phyloP scores from a whole-genome alignment of 495 filamentous ascomycete genomes.

The Aspergillus carlsbadensis region DNA sequence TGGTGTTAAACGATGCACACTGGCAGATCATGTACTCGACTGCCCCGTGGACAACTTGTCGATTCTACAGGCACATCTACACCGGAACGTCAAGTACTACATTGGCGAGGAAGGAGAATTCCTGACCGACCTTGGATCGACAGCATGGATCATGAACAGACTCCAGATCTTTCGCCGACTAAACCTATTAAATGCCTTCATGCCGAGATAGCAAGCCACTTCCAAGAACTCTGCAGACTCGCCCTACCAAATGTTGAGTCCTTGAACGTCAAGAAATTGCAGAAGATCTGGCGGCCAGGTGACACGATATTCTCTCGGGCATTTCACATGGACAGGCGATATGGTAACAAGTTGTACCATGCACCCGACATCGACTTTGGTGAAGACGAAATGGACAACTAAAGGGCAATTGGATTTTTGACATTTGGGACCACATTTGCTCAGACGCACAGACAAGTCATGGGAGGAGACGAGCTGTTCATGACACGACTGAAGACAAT shows the following conservation, averaged over 20 bases:
- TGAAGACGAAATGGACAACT: slow-evolving; percentile 1
- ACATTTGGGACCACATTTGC: slow-evolving; percentile 1
- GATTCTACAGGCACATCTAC: slow-evolving; percentile 3
- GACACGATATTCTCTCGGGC: slow-evolving; percentile 3
- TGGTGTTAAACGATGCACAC: neutral
- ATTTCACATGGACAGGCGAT: slow-evolving; percentile 4
- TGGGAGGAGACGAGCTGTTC: slow-evolving; percentile 1
- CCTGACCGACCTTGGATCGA: neutral
- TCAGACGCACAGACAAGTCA: slow-evolving; percentile 6
- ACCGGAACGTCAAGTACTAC: slow-evolving; percentile 6
- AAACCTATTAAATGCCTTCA: slow-evolving; percentile 4
- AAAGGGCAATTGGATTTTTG: slow-evolving; percentile 1
- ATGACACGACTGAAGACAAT: slow-evolving; percentile 5
- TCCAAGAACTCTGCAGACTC: neutral
- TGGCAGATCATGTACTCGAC: slow-evolving; percentile 9
- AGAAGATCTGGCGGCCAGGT: neutral
- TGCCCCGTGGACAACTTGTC: slow-evolving; percentile 7
- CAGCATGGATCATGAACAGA: slow-evolving; percentile 1
- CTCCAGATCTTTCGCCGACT: slow-evolving; percentile 3
- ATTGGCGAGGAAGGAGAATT: slow-evolving; percentile 1
- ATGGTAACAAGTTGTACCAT: neutral
- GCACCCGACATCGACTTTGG: slow-evolving; percentile 11
- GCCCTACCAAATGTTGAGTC: neutral
- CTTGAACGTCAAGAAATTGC: slow-evolving; percentile 3
- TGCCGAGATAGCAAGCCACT: slow-evolving; percentile 2